Evolutionary conservation across 768 basidiomycete genomes (phyloP).

Genomic region (Austroboletus eburneus): DNA sequence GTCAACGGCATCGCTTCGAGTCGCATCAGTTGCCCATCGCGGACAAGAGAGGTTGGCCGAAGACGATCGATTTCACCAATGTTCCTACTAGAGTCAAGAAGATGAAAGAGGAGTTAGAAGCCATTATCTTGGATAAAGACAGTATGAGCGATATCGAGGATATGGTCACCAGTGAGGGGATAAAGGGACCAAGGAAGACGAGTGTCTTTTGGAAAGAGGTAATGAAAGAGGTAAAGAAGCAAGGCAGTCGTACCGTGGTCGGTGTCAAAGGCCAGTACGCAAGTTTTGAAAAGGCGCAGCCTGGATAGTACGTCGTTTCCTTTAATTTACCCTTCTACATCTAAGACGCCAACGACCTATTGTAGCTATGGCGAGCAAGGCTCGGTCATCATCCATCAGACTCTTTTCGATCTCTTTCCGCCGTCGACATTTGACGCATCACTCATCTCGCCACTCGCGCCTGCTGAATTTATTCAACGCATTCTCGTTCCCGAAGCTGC

Average conservation of each 20-base stretch:
- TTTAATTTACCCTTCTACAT: not conserved
- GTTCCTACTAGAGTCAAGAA: slow-evolving; percentile 50
- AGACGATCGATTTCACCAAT: slow-evolving; percentile 57
- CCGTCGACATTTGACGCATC: slow-evolving; percentile 49
- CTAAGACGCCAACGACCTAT: not conserved
- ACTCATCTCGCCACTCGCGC: slow-evolving; percentile 60
- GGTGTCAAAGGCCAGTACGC: slow-evolving; percentile 73
- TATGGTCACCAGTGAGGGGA: slow-evolving; percentile 2
- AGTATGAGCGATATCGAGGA: slow-evolving; percentile 21
- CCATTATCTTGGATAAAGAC: slow-evolving; percentile 47
- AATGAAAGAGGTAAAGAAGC: slow-evolving; percentile 55
- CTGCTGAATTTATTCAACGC: slow-evolving; percentile 73
- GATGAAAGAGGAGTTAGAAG: slow-evolving; percentile 45
- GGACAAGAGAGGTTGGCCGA: slow-evolving; percentile 70
- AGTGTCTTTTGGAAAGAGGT: slow-evolving; percentile 70
- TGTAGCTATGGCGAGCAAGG: slow-evolving; percentile 83
- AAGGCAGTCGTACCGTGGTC: slow-evolving; percentile 60
- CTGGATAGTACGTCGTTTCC: slow-evolving; percentile 73
- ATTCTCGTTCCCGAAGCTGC: slow-evolving; percentile 91
- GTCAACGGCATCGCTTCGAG: slow-evolving; percentile 79
- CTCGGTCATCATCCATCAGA: slow-evolving; percentile 74
- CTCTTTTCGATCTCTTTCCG: slow-evolving; percentile 73
- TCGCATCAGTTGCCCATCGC: slow-evolving; percentile 69
- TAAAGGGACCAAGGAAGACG: slow-evolving; percentile 31
- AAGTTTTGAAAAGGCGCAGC: slow-evolving; percentile 77